Evolutionary conservation across 768 basidiomycete genomes (phyloP).

Genomic region (Tricholomella constricta): DNA sequence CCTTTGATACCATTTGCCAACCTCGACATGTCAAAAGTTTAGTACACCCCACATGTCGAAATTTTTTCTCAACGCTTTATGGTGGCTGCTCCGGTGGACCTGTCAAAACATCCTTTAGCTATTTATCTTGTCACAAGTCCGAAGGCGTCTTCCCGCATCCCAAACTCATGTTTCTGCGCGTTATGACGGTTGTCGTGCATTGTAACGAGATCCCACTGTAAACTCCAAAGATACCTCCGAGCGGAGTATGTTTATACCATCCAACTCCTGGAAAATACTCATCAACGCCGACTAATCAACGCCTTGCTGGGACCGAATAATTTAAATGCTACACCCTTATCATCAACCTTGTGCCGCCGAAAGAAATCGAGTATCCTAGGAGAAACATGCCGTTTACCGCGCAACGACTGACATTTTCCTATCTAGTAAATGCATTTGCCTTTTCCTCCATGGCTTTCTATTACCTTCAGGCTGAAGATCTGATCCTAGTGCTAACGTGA

Average conservation of each 20-base stretch:
- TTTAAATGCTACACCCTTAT: no score
- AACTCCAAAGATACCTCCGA: not conserved
- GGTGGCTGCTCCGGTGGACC: not conserved
- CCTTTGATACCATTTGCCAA: not conserved
- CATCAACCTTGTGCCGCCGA: no score
- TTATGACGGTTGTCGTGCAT: not conserved
- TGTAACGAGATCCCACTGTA: not conserved
- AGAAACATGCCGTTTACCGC: not conserved
- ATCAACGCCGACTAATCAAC: not conserved
- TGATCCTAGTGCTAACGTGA: not conserved
- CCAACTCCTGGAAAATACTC: no score
- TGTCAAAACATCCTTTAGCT: not conserved
- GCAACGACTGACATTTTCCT: not conserved
- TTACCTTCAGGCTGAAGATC: no score
- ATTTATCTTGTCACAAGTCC: not conserved
- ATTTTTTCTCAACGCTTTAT: not conserved
- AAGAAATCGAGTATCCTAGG: not conserved
- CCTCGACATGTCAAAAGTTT: no score
- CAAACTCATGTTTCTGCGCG: not conserved
- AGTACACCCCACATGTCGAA: not conserved
- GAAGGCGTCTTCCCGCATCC: no score
- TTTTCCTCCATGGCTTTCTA: no score
- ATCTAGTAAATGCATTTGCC: not conserved
- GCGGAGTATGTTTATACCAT: no score
- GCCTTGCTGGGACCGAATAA: conserved; percentile 4